These are phyloP conservation scores for Neurospora sp. DNA, from an alignment of 495 filamentous ascomycete genomes.

Conservation along the genomic window DNA sequence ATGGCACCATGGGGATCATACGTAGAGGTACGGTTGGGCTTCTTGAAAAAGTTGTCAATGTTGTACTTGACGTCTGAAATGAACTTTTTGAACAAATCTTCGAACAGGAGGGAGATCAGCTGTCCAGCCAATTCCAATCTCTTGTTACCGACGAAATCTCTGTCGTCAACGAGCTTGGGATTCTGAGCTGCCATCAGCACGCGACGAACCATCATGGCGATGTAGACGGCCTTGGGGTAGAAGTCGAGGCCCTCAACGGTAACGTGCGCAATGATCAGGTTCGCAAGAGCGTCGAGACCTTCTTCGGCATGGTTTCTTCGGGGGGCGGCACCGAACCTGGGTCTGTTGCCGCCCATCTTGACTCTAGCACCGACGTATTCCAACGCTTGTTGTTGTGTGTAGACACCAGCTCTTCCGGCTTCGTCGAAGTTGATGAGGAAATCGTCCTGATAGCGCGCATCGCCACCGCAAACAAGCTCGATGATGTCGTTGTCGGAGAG, in stretches of 20 bases:
- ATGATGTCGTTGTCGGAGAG: slow-evolving; percentile 91
- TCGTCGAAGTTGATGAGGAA: slow-evolving; percentile 94
- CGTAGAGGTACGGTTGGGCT: slow-evolving; percentile 70
- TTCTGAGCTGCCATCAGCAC: slow-evolving; percentile 90
- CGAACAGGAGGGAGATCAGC: slow-evolving; percentile 88
- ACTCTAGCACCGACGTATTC: slow-evolving; percentile 81
- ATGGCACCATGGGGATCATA: slow-evolving; percentile 79
- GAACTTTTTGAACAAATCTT: slow-evolving; percentile 94
- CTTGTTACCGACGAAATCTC: slow-evolving; percentile 98
- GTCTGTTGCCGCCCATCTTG: slow-evolving; percentile 56
- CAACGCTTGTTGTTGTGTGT: slow-evolving; percentile 87
- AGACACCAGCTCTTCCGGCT: slow-evolving; percentile 65
- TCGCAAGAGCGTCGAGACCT: slow-evolving; percentile 81
- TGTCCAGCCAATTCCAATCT: slow-evolving; percentile 88
- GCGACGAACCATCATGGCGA: slow-evolving; percentile 91
- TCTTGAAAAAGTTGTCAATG: slow-evolving; percentile 88
- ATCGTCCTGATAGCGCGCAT: slow-evolving; percentile 80
- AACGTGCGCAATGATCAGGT: slow-evolving; percentile 86
- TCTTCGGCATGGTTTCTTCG: slow-evolving; percentile 70
- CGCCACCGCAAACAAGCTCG: slow-evolving; percentile 73
- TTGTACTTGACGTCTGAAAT: slow-evolving; percentile 76
- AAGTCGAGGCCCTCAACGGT: slow-evolving; percentile 85
- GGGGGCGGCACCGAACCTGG: slow-evolving; percentile 28
- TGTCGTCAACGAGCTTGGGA: slow-evolving; percentile 78
- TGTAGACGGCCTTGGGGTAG: slow-evolving; percentile 86